phyloP scores from a whole-genome alignment of 257 asterid species.

The Solanum medicagineum region DNA sequence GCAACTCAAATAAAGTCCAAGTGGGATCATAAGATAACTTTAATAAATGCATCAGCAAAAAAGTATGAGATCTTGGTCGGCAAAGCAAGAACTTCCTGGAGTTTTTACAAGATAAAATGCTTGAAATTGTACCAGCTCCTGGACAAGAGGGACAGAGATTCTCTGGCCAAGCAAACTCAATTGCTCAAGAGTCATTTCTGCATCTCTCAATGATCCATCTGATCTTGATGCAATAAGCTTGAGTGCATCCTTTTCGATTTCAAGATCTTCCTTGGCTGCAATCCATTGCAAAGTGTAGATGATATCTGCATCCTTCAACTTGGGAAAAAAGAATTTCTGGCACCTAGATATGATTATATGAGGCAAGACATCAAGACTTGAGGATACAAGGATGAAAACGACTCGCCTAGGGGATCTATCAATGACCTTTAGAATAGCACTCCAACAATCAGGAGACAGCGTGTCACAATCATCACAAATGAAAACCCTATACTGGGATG shows the following conservation, averaged over 20 bases:
- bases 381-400: conserved; percentile 65
- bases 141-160: conserved; percentile 62
- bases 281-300: conserved; percentile 61
- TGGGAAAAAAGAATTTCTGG: conserved; percentile 83
- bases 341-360: conserved; percentile 75
- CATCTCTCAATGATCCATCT: conserved; percentile 85
- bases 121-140: conserved; percentile 39
- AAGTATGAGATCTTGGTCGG: background rate
- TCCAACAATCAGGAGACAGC: conserved; percentile 62
- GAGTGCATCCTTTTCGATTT: conserved; percentile 67
- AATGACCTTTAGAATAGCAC: conserved; percentile 55
- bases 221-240: conserved; percentile 84
- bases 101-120: background rate
- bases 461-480: conserved; percentile 76
- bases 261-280: conserved; percentile 65
- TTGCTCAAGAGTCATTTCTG: conserved; percentile 93
- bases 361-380: conserved; percentile 71
- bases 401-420: conserved; percentile 68
- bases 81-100: background rate
- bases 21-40: background rate
- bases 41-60: background rate
- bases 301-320: conserved; percentile 78
- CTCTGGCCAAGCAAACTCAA: conserved; percentile 76
- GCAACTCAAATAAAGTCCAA: background rate
- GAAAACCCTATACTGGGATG: conserved; percentile 51